phyloP scores from a whole-genome alignment of 345 rosid species.

The Salix suchowensis region DNA sequence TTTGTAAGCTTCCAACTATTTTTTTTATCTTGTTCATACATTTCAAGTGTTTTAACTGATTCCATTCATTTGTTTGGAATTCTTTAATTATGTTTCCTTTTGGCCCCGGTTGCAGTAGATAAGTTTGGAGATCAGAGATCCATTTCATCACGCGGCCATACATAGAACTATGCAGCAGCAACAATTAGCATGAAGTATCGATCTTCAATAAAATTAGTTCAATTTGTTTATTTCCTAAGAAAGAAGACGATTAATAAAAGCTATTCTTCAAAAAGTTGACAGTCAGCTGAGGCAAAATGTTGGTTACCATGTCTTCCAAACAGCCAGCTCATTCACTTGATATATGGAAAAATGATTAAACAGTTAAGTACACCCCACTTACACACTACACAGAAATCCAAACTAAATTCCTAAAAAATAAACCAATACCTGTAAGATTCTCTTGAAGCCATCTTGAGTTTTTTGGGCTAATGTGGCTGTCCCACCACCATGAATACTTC shows the following conservation, averaged over 20 bases:
- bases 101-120: neutral
- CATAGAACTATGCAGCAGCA: neutral
- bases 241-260: no score
- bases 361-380: neutral
- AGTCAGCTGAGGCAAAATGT: neutral
- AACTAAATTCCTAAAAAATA: neutral
- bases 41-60: neutral
- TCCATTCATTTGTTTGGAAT: neutral
- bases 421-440: slow-evolving; percentile 75
- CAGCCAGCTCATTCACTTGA: neutral
- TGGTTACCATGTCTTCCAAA: neutral
- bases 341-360: neutral
- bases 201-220: neutral
- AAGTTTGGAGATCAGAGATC: neutral
- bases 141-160: neutral
- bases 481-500: slow-evolving; percentile 99
- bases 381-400: neutral
- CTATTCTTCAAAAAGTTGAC: no score
- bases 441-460: slow-evolving; percentile 97
- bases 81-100: neutral
- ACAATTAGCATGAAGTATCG: neutral
- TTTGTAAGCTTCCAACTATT: neutral
- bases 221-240: neutral
- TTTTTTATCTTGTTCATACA: neutral
- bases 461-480: slow-evolving; percentile 90